phyloP scores from a whole-genome alignment of 208 protist genomes.

The Trypanosoma melophagium region DNA sequence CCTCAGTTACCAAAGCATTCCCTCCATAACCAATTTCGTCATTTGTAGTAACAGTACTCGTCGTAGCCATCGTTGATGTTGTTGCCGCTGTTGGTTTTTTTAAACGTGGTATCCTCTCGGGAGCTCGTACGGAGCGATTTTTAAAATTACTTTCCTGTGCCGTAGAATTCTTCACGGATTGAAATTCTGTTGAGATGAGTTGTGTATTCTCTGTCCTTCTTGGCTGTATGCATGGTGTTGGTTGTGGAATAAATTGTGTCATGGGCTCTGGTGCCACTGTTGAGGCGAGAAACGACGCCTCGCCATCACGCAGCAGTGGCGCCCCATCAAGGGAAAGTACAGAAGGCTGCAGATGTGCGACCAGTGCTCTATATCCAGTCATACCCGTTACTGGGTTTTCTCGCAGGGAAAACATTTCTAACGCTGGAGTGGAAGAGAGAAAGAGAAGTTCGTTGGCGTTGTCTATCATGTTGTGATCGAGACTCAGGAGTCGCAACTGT shows the following conservation, averaged over 20 bases:
- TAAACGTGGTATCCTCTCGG: neutral
- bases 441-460: constrained; percentile 65
- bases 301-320: constrained; percentile 37
- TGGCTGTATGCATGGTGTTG: neutral
- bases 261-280: neutral
- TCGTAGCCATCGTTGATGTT: neutral
- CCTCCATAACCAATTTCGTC: too few relatives aligned
- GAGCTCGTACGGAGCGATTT: neutral
- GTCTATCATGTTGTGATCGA: constrained; percentile 80
- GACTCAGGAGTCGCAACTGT: constrained; percentile 46
- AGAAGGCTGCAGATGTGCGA: constrained; percentile 41
- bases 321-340: constrained; percentile 72
- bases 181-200: neutral
- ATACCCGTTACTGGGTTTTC: constrained; percentile 63
- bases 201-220: too few relatives aligned
- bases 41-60: too few relatives aligned
- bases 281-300: neutral
- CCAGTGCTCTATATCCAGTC: constrained; percentile 42
- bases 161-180: neutral
- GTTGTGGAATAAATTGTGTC: neutral
- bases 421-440: constrained; percentile 35
- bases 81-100: neutral
- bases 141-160: neutral
- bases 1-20: too few relatives aligned
- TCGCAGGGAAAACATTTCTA: constrained; percentile 60